Base-by-base conservation (phyloP, 75 land plant species). In the Cryptomeria japonica region DNA sequence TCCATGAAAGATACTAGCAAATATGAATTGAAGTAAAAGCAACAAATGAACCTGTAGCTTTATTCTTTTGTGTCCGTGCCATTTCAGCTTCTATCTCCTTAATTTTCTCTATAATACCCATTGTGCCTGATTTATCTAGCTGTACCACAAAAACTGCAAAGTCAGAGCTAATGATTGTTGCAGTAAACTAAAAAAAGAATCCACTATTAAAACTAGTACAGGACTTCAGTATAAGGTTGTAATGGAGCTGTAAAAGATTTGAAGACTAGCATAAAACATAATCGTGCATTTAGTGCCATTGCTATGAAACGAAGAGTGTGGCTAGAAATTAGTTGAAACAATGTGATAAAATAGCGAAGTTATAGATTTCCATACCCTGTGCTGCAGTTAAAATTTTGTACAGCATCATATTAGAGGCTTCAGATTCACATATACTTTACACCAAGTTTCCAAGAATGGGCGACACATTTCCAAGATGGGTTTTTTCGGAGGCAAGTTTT, bases 61-160 rank as follows among this genome's bases (percentile, higher is more conserved):
- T 97, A 85, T 97, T 97, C 91, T 97, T 97, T 93, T 97, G 99
- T 31, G 99, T 97, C 53, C 99, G 90, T 77, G 99, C 99, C 99
- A 97, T 97, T 89, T 97, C 99, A 89, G 94, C 92, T 93, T 97
- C 99, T 86, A 97, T 97, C 92, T 97, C 99, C 87, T 94, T 96
- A 36, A 97, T 97, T 91, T 86, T 96, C 87, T 97, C 99, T 14
- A 97, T 92, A 87, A 97, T 93, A 86, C 99, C 99, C 99, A 97
- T 97, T 64, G 55, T 76, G 91, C 37, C 77, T 75, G 77, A 75
- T 34, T 14, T 75, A 75, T 75, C 15, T 75, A 34, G 15, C 16
- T 75, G 15, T 75, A 38, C 1, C 37, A 75, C 3, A 15, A 34
- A 68, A 75, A 75, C 77, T 3, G 34, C 34, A 4, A 72, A 75